These are phyloP conservation scores for Cyphellophora attinorum DNA, from an alignment of 2,329 filamentous ascomycete genomes.

Conservation along the genomic window DNA sequence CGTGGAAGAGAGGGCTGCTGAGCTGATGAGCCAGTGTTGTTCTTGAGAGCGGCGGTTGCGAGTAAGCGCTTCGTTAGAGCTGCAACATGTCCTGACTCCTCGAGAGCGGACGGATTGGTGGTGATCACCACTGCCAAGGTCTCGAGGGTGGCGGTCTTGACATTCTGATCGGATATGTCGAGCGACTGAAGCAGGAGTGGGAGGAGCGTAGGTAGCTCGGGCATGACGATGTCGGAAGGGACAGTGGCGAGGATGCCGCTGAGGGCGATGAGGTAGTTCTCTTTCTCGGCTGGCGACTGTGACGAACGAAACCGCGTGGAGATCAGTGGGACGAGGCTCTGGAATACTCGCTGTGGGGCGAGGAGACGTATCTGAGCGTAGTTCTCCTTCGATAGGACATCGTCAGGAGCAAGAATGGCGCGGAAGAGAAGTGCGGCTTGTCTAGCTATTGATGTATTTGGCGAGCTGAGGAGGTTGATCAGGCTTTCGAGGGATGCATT, in stretches of 20 bases:
- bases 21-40: slow-evolving; percentile 7
- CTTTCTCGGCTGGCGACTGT: slow-evolving; percentile 33
- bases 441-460: slow-evolving; percentile 35
- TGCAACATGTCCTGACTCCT: slow-evolving; percentile 45
- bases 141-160: slow-evolving; percentile 52
- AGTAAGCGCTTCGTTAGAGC: slow-evolving; percentile 49
- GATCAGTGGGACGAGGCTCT: slow-evolving; percentile 48
- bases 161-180: slow-evolving; percentile 40
- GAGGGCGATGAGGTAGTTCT: slow-evolving; percentile 54
- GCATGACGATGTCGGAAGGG: slow-evolving; percentile 49
- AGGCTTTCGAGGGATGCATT: slow-evolving; percentile 43
- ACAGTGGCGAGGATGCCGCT: slow-evolving; percentile 52
- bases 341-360: slow-evolving; percentile 55
- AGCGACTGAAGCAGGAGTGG: slow-evolving; percentile 55
- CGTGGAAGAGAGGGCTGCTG: slow-evolving; percentile 12
- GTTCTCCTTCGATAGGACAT: slow-evolving; percentile 51
- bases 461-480: slow-evolving; percentile 31
- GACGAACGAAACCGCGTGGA: slow-evolving; percentile 41
- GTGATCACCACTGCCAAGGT: slow-evolving; percentile 50
- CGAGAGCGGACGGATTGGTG: slow-evolving; percentile 44
- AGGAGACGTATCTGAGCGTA: slow-evolving; percentile 53
- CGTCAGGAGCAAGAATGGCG: slow-evolving; percentile 50
- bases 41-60: slow-evolving; percentile 29
- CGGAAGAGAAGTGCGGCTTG: slow-evolving; percentile 48
- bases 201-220: slow-evolving; percentile 47